Evolutionary conservation across 2,329 filamentous ascomycete species (phyloP).

Genomic region (Fusarium nematophilum): DNA sequence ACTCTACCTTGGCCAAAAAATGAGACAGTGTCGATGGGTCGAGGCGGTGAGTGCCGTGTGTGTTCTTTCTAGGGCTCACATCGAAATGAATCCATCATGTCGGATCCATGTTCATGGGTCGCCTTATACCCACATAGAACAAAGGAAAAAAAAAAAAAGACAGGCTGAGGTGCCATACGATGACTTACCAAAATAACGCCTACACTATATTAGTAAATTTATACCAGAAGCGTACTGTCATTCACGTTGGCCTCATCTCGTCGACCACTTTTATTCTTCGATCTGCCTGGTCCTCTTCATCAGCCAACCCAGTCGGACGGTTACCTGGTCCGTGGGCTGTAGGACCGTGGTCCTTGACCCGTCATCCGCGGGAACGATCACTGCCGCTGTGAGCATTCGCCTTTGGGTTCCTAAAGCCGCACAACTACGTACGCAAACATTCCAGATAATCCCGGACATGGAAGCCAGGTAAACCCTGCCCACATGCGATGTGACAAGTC

Average conservation of each 20-base stretch:
- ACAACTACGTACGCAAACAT: background rate
- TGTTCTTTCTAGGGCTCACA: constrained; percentile 25
- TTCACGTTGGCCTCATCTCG: background rate
- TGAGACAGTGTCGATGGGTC: constrained; percentile 23
- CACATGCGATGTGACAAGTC: constrained; percentile 3
- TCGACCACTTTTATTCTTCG: background rate
- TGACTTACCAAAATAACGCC: too few species aligned
- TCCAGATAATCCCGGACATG: background rate
- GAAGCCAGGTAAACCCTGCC: constrained; percentile 5
- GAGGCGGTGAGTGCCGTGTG: constrained; percentile 31
- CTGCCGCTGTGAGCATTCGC: background rate
- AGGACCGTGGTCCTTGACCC: constrained; percentile 3
- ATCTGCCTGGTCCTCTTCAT: too few species aligned
- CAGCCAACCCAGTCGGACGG: constrained; percentile 11
- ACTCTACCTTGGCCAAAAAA: constrained; percentile 12
- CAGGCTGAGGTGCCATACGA: too few species aligned
- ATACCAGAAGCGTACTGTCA: too few species aligned
- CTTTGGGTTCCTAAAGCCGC: background rate
- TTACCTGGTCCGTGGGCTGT: constrained; percentile 14
- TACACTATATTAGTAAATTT: too few species aligned
- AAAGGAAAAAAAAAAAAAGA: too few species aligned
- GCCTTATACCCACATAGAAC: constrained; percentile 1
- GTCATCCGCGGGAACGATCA: constrained; percentile 1
- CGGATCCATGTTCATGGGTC: constrained; percentile 14
- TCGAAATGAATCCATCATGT: constrained; percentile 29